A percentile compares a stretch with the other conserved stretches of the same genome.
phyloP scores from a whole-genome alignment of 805 yeast species.

The Grigorovia humatica region DNA sequence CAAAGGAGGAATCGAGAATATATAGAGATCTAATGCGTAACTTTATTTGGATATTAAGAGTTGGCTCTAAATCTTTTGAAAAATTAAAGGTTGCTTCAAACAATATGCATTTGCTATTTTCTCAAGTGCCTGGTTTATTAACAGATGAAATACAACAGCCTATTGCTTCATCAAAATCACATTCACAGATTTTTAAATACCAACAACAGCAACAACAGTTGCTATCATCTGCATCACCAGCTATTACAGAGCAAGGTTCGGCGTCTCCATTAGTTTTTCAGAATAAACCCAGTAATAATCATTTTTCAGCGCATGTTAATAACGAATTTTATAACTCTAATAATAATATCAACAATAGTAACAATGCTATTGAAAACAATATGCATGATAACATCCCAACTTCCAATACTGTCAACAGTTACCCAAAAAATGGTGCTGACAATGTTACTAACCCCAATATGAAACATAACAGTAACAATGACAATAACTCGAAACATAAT shows the following conservation, averaged over 20 bases:
- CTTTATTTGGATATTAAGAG: constrained; percentile 66
- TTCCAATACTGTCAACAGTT: no score
- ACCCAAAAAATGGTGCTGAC: no score
- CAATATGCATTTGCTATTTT: constrained; percentile 59
- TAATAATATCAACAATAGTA: neutral
- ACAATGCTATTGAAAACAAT: neutral
- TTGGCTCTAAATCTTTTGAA: constrained; percentile 65
- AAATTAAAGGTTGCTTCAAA: constrained; percentile 68
- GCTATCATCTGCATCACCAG: constrained; percentile 2
- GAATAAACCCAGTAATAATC: neutral
- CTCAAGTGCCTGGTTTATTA: constrained; percentile 61
- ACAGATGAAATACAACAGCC: constrained; percentile 19
- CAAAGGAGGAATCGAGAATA: constrained; percentile 50
- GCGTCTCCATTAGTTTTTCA: neutral
- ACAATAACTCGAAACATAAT: no score
- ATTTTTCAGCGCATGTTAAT: neutral
- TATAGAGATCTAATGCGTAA: constrained; percentile 62
- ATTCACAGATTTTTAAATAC: constrained; percentile 9
- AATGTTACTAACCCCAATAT: no score
- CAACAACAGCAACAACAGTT: constrained; percentile 1
- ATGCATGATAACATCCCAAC: neutral
- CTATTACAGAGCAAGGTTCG: constrained; percentile 7
- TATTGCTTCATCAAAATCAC: constrained; percentile 11
- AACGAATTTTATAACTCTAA: neutral
- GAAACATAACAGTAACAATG: no score